Evolutionary conservation across 2,329 filamentous ascomycete genomes (phyloP).

Genomic region (Neodidymelliopsis sp.): DNA sequence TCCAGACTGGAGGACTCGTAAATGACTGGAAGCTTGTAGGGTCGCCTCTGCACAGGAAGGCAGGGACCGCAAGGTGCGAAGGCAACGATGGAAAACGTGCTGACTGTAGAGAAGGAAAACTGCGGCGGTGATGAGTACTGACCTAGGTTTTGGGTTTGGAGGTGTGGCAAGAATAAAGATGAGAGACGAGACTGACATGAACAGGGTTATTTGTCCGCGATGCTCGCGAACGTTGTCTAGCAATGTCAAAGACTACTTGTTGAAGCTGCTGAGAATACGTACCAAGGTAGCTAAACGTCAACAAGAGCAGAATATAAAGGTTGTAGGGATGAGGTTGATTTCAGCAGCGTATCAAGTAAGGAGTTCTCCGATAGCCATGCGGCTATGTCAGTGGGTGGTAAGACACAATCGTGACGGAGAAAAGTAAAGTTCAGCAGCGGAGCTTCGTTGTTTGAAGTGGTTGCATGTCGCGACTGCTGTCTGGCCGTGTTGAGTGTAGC

Average conservation of each 20-base stretch:
- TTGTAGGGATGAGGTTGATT: slow-evolving; percentile 7
- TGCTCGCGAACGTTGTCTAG: too few species aligned
- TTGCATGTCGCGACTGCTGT: neutral
- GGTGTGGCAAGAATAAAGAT: neutral
- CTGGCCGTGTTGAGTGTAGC: neutral
- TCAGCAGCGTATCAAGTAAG: too few species aligned
- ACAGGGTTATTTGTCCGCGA: neutral
- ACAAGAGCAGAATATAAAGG: neutral
- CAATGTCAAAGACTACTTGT: too few species aligned
- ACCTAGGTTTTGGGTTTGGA: neutral
- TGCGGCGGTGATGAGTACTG: neutral
- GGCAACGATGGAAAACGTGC: slow-evolving; percentile 15
- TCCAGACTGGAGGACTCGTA: slow-evolving; percentile 22
- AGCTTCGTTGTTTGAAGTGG: neutral
- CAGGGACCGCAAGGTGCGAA: slow-evolving; percentile 16
- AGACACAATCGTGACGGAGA: too few species aligned
- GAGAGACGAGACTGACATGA: neutral
- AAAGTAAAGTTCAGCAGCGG: neutral
- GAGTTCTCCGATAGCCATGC: too few species aligned
- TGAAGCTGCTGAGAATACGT: too few species aligned
- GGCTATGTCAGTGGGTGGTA: too few species aligned
- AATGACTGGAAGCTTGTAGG: slow-evolving; percentile 7
- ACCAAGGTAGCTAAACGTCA: too few species aligned
- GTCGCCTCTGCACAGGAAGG: slow-evolving; percentile 13
- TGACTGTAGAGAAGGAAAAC: slow-evolving; percentile 13